Evolutionary conservation across 2,329 filamentous ascomycete genomes (phyloP), one percentile per base, ranked within the genome.

Genomic region (Colletotrichum limetticola): DNA sequence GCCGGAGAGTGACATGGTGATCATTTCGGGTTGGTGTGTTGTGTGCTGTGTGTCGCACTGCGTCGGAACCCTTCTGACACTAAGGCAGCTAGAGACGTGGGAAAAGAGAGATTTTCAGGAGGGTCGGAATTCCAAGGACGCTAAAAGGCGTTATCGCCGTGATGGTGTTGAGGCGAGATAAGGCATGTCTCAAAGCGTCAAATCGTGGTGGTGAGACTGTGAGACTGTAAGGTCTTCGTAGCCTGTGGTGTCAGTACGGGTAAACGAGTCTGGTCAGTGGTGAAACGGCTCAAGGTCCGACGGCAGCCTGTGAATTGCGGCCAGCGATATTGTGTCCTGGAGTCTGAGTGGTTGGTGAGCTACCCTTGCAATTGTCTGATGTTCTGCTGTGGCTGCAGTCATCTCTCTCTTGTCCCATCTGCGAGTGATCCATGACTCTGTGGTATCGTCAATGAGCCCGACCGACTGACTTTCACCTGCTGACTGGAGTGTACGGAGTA

Each of bases 31-130:
- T 6, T 12, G 53, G 55, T 49, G 53, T 72, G 65, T 35, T 35
- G 32, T 35, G 32, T 42, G 37, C 37, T 19, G 37, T 42, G 37
- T 19, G 37, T 42, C 37, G 37, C 37, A 42, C 37, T 42, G 37
- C 26, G 24, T 68, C 52, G 66, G 19, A 59, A 61, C 37, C 22
- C 24, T 32, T 65, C 56, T 24, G 53, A 42, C 56, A 37, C 71
- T 62, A 66, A 60, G 30, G 61, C 56, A 60, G 58, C 60, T 65
- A 73, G 60, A 57, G 42, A 60, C 52, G 55, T 61, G 57, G 55
- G 56, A 72, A 26, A 61, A 52, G 55, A 61, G 19, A 22, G 55
- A 65, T 57, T 61, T 61, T 70, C 66, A 70, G 66, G 53, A 72
- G 60, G 66, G 66, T 57, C 60, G 56, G 26, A 6, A 30, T 61